Evolutionary conservation across 192 early-diverging fungal genomes (phyloP).

Genomic region (Thoreauomyces humboldtii): DNA sequence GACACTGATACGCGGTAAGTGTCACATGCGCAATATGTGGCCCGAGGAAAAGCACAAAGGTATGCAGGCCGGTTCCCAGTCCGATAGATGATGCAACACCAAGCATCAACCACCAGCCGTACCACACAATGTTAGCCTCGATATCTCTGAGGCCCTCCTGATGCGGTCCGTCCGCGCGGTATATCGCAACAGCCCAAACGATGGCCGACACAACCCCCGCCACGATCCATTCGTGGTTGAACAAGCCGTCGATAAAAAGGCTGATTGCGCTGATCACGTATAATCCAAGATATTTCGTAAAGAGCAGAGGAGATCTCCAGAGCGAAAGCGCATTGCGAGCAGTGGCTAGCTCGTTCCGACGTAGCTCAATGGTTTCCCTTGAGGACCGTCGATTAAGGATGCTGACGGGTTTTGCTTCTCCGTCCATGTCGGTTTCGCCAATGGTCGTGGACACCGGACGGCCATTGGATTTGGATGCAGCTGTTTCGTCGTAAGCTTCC

Average conservation of each 20-base stretch:
- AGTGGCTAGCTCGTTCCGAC: conserved; percentile 13
- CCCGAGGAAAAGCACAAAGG: conserved; percentile 91
- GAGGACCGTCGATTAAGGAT: conserved; percentile 14
- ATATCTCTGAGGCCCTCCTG: conserved; percentile 46
- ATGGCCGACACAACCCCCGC: conserved; percentile 1
- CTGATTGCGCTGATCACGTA: conserved; percentile 17
- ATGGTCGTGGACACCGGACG: neutral
- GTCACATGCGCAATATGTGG: conserved; percentile 92
- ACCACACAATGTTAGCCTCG: conserved; percentile 73
- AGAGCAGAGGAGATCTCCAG: conserved; percentile 34
- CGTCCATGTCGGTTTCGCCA: neutral
- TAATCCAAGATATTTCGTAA: conserved; percentile 33
- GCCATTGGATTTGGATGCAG: neutral
- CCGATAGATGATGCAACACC: conserved; percentile 90
- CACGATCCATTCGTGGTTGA: conserved; percentile 9
- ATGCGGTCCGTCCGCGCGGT: conserved; percentile 58
- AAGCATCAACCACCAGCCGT: conserved; percentile 83
- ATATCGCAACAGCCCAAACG: conserved; percentile 28
- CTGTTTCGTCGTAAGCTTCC: conserved; percentile 14
- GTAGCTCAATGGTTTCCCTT: conserved; percentile 10
- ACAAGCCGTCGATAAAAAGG: conserved; percentile 8
- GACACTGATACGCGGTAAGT: conserved; percentile 79
- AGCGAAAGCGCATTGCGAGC: conserved; percentile 20
- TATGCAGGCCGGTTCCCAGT: conserved; percentile 90
- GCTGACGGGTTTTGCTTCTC: conserved; percentile 2